Conservation (phyloP, 2,329 filamentous ascomycete genomes). For the Aspergillus spinulosporus region DNA sequence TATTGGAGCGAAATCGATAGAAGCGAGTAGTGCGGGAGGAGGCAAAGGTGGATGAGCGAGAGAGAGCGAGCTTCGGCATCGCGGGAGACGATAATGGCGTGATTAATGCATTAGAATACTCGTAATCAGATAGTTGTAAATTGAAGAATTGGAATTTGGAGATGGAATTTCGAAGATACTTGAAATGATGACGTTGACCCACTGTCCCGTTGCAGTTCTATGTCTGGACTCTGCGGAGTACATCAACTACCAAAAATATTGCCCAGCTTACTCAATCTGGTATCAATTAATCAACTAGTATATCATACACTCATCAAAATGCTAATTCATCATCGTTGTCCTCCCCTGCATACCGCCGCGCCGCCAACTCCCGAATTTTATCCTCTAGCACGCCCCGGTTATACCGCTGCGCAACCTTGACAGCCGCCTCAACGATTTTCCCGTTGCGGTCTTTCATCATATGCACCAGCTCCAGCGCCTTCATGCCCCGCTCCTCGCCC, state of each 20-base stretch:
- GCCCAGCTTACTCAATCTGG: background rate
- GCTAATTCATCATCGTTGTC: constrained; percentile 55
- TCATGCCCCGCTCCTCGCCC: constrained; percentile 91
- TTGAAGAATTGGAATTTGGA: background rate
- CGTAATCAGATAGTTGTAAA: background rate
- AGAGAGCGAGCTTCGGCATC: constrained; percentile 17
- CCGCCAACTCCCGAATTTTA: constrained; percentile 85
- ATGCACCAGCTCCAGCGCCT: constrained; percentile 83
- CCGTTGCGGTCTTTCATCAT: constrained; percentile 83
- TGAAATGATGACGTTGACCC: constrained; percentile 10
- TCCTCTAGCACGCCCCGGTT: constrained; percentile 75
- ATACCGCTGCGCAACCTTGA: constrained; percentile 85
- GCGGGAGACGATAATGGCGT: constrained; percentile 1
- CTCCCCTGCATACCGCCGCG: constrained; percentile 64
- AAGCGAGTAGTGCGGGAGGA: constrained; percentile 15
- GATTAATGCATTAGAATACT: constrained; percentile 12
- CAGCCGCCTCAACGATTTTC: constrained; percentile 86
- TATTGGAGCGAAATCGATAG: constrained; percentile 11
- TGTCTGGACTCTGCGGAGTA: background rate
- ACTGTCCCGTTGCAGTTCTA: background rate
- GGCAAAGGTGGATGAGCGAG: constrained; percentile 3
- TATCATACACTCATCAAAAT: constrained; percentile 17
- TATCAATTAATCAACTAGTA: constrained; percentile 6
- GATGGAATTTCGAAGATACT: background rate
- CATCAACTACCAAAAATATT: background rate